A percentile compares a stretch with the other conserved stretches of the same genome.
These are phyloP conservation scores for Platanthera guangdongensis DNA, from an alignment of 106 monocot species.

Conservation along the genomic window DNA sequence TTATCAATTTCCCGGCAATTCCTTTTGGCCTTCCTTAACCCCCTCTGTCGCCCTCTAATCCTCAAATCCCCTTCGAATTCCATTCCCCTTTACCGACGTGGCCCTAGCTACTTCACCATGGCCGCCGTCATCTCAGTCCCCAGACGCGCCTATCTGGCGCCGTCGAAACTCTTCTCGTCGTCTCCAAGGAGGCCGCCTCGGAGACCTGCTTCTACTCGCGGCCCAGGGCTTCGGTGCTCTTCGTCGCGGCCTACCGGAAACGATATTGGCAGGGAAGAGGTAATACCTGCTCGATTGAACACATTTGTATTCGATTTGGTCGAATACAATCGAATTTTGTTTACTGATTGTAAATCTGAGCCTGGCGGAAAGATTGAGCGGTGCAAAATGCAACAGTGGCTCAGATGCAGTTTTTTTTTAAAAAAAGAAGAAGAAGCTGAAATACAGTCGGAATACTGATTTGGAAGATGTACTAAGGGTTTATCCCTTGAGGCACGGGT, in stretches of 20 bases:
- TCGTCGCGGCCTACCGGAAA: not conserved
- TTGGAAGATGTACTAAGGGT: not conserved
- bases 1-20: not conserved
- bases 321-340: not conserved
- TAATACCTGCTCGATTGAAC: not conserved
- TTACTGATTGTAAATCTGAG: not conserved
- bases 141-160: not conserved
- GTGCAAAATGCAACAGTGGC: not conserved
- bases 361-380: not conserved
- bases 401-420: not conserved
- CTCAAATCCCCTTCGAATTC: not conserved
- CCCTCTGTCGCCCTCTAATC: not conserved
- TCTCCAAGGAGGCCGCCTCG: not conserved
- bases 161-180: not conserved
- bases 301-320: not conserved
- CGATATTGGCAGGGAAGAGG: constrained; percentile 1
- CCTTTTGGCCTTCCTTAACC: not conserved
- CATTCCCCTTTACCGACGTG: constrained; percentile 11
- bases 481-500: not conserved
- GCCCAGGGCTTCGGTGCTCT: constrained; percentile 14
- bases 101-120: not conserved
- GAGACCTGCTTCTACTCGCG: not conserved
- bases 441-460: not conserved
- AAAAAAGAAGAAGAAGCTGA: not conserved
- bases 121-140: not conserved